Conservation (phyloP, 2,329 filamentous ascomycete genomes). For the Aaosphaeria arxii region DNA sequence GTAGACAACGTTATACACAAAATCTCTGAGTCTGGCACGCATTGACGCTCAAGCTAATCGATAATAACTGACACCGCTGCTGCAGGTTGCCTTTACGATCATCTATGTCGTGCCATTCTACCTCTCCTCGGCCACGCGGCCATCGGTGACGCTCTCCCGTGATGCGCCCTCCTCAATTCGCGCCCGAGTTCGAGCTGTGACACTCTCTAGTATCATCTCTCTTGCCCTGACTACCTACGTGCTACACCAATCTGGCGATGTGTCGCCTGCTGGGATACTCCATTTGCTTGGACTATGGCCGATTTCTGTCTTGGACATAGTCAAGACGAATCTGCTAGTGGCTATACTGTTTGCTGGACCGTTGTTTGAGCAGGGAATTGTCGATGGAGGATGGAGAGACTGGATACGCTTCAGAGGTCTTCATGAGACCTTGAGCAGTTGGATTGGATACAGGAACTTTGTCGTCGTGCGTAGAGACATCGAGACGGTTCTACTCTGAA, state of each 20-base stretch:
- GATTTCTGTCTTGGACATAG: constrained; percentile 61
- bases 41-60: neutral
- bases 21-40: neutral
- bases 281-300: constrained; percentile 82
- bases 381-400: constrained; percentile 66
- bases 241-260: constrained; percentile 54
- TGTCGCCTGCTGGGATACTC: constrained; percentile 53
- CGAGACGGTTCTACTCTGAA: neutral
- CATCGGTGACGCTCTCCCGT: constrained; percentile 73
- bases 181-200: constrained; percentile 78
- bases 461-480: constrained; percentile 65
- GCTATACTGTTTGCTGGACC: constrained; percentile 78
- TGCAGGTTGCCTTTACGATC: constrained; percentile 74
- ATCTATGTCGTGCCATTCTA: constrained; percentile 92
- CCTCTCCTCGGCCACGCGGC: constrained; percentile 73
- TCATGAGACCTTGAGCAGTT: constrained; percentile 61
- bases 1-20: constrained; percentile 6
- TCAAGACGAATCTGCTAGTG: constrained; percentile 66
- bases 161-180: constrained; percentile 89
- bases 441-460: constrained; percentile 82
- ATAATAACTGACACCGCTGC: constrained; percentile 17
- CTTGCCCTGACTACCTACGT: constrained; percentile 65
- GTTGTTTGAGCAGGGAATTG: constrained; percentile 73
- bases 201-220: constrained; percentile 68
- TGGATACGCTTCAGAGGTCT: constrained; percentile 60